phyloP scores from a whole-genome alignment of 225 moss, liverwort and hornwort species.

The Polytrichum commune region DNA sequence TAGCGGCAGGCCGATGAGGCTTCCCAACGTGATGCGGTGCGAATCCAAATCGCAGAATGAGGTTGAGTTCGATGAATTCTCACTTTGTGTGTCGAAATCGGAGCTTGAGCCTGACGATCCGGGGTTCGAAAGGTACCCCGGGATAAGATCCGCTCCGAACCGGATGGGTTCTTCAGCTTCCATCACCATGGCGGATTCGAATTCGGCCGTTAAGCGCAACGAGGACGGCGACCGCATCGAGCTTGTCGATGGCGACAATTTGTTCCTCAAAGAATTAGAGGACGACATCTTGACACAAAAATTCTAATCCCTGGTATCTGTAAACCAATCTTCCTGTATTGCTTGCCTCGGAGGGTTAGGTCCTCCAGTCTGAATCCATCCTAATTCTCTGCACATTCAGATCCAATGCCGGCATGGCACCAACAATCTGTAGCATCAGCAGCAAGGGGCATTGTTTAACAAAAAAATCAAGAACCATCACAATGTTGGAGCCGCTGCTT shows the following conservation, averaged over 20 bases:
- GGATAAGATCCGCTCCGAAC: slow-evolving; percentile 26
- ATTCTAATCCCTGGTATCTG: too few relatives aligned
- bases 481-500: too few relatives aligned
- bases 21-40: slow-evolving; percentile 40
- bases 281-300: not conserved
- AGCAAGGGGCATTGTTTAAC: too few relatives aligned
- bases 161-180: slow-evolving; percentile 43
- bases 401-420: not conserved
- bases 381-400: not conserved
- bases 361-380: slow-evolving; percentile 1
- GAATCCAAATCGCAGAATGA: slow-evolving; percentile 49
- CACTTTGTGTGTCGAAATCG: slow-evolving; percentile 37
- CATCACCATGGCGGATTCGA: slow-evolving; percentile 30
- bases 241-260: slow-evolving; percentile 19
- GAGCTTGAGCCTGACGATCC: slow-evolving; percentile 36
- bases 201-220: slow-evolving; percentile 24
- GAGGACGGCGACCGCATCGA: slow-evolving; percentile 27
- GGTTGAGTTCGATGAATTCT: slow-evolving; percentile 26
- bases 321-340: not conserved
- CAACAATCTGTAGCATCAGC: too few relatives aligned
- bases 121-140: slow-evolving; percentile 36
- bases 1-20: slow-evolving; percentile 45
- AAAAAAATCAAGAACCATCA: too few relatives aligned
- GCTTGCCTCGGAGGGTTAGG: not conserved
- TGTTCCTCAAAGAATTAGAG: slow-evolving; percentile 31